A percentile compares a stretch with the other conserved stretches of the same genome.
Conservation (phyloP, 2,329 filamentous ascomycete genomes). For the Achaetomium macrosporum region DNA sequence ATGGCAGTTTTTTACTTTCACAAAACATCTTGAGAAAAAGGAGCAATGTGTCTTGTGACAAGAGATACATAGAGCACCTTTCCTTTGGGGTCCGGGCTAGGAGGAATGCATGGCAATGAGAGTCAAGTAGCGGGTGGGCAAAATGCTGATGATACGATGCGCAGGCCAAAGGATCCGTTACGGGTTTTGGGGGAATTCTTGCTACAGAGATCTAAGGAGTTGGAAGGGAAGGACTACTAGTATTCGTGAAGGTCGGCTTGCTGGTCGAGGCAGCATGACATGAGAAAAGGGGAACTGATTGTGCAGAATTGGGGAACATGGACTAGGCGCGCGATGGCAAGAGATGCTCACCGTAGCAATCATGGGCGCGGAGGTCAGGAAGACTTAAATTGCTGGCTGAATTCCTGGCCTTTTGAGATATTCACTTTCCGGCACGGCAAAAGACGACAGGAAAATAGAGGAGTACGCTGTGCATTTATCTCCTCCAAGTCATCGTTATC, state of each 20-base stretch:
- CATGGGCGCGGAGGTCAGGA: background rate
- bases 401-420: slow-evolving; percentile 1
- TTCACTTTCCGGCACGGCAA: background rate
- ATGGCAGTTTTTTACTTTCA: background rate
- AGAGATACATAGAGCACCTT: too few relatives aligned
- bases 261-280: background rate
- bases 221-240: slow-evolving; percentile 39
- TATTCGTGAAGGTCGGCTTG: background rate
- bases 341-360: background rate
- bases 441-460: background rate
- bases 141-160: background rate
- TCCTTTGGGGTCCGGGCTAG: background rate
- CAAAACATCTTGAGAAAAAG: too few relatives aligned
- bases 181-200: slow-evolving; percentile 65
- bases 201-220: slow-evolving; percentile 59
- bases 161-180: slow-evolving; percentile 61
- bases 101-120: background rate
- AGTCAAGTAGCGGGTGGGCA: background rate
- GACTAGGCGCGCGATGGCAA: background rate
- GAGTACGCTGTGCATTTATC: slow-evolving; percentile 10
- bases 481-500: slow-evolving; percentile 8
- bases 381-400: background rate
- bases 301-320: background rate
- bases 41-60: too few relatives aligned
- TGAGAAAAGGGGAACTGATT: background rate